Percentiles rank a stretch among this genome's conserved stretches.
Evolutionary conservation across 805 yeast genomes (phyloP).

Genomic region (Pichia cabralensis): DNA sequence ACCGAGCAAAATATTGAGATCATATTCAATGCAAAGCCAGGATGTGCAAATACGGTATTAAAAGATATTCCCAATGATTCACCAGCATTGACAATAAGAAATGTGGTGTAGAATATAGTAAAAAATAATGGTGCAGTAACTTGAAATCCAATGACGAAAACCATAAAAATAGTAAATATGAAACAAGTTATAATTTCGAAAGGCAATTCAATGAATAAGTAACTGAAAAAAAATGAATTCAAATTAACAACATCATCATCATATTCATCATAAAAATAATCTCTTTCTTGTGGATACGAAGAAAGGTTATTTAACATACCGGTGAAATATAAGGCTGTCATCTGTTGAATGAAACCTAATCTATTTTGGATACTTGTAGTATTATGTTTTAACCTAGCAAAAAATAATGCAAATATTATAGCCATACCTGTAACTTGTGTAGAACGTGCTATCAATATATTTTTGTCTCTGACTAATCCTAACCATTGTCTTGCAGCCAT

Average conservation of each 20-base stretch:
- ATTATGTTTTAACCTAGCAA: conserved; percentile 44
- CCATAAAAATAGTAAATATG: conserved; percentile 50
- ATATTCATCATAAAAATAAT: conserved; percentile 70
- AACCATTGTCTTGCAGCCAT: conserved; percentile 29
- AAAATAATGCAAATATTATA: conserved; percentile 55
- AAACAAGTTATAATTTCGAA: conserved; percentile 52
- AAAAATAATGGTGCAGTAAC: conserved; percentile 59
- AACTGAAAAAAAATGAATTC: conserved; percentile 50
- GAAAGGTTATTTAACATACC: conserved; percentile 76
- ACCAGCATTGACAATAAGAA: conserved; percentile 59
- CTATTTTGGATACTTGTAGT: conserved; percentile 51
- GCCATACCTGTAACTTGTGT: conserved; percentile 58
- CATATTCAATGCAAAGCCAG: conserved; percentile 73
- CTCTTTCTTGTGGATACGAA: conserved; percentile 63
- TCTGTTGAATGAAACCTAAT: conserved; percentile 68
- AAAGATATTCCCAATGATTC: conserved; percentile 79
- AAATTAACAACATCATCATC: conserved; percentile 63
- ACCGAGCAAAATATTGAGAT: conserved; percentile 57
- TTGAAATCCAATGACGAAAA: conserved; percentile 66
- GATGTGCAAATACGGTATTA: conserved; percentile 60
- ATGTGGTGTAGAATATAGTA: conserved; percentile 43
- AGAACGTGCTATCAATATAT: conserved; percentile 53
- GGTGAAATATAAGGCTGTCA: conserved; percentile 60
- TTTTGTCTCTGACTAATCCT: conserved; percentile 41
- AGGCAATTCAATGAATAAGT: conserved; percentile 56